Base-by-base conservation (phyloP, 441 rosid genomes). In the Manihot esculenta region DNA sequence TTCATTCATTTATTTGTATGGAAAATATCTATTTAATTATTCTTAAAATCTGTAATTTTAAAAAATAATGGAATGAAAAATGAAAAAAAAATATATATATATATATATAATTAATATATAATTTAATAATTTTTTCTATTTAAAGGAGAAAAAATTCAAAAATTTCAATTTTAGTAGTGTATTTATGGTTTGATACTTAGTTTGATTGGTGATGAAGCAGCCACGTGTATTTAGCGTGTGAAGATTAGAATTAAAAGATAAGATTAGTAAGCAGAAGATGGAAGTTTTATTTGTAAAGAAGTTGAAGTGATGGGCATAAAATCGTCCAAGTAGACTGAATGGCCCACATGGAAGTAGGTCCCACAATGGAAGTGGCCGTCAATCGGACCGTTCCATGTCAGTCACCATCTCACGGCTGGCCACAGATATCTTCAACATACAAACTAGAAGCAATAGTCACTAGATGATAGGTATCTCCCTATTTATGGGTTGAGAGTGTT, bases 341-440 rank as follows among this genome's bases (percentile, higher is more conserved):
- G 38, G 51, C 35, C 50, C 23, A 26, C 27, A 27, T 9, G 14
- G 13, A 3, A 10, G 55, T 45, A n/a, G n/a, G n/a, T n/a, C n/a
- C n/a, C n/a, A n/a, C n/a, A 13, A 17, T 49, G 63, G 3, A 30
- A 35, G 69, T 70, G 67, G 14, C 60, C 15, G 72, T 69, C 80
- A 80, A 64, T 20, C 45, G 54, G 10, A 33, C 74, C 49, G 65
- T 63, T 69, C 79, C 0, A 42, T 65, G 42, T 82, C 84, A 69
- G 47, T 77, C 81, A 30, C 72, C 48, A 41, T 77, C 83, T 60
- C 72, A 73, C n/a, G 76, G 83, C 80, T 78, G 84, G 75, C 57
- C 58, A 68, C 74, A 77, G 66, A 23, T 55, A 21, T 63, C 30
- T 54, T 10, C 33, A 42, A 10, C 3, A 55, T 55, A 11, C 0